phyloP scores from a whole-genome alignment of 495 filamentous ascomycete species.

The Penicillium riverlandense region DNA sequence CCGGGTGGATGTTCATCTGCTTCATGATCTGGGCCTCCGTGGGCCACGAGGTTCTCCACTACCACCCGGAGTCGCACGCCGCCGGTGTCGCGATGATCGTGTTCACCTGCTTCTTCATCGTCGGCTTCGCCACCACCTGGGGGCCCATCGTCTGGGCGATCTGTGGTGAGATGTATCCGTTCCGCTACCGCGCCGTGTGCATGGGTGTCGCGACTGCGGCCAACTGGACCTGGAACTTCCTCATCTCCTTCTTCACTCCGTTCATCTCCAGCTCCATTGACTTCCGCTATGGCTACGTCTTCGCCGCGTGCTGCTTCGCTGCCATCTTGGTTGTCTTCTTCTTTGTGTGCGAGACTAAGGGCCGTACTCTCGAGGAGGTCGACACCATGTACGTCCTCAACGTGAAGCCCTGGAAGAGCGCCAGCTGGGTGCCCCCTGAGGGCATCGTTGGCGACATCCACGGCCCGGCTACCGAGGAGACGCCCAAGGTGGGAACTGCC shows the following conservation, averaged over 20 bases:
- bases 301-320: conserved; percentile 61
- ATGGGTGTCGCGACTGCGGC: conserved; percentile 72
- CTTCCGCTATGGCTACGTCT: conserved; percentile 74
- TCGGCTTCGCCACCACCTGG: conserved; percentile 61
- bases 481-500: conserved; percentile 15
- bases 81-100: conserved; percentile 70
- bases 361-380: conserved; percentile 67
- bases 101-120: conserved; percentile 65
- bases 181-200: conserved; percentile 63
- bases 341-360: conserved; percentile 67
- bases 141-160: conserved; percentile 80
- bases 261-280: conserved; percentile 63
- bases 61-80: conserved; percentile 44
- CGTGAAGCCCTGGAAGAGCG: conserved; percentile 60
- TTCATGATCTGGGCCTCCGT: conserved; percentile 71
- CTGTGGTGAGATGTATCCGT: conserved; percentile 75
- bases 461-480: conserved; percentile 1
- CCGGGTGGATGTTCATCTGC: conserved; percentile 61
- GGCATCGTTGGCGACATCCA: conserved; percentile 28
- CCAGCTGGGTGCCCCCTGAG: conserved; percentile 50
- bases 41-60: conserved; percentile 53
- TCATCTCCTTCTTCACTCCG: conserved; percentile 79
- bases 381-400: conserved; percentile 78
- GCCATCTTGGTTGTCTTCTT: conserved; percentile 65
- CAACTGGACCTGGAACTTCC: conserved; percentile 91